A percentile compares a stretch with the other conserved stretches of the same genome.
phyloP scores from a whole-genome alignment of 2,329 filamentous ascomycete species.

The Fonsecaea multimorphosa region DNA sequence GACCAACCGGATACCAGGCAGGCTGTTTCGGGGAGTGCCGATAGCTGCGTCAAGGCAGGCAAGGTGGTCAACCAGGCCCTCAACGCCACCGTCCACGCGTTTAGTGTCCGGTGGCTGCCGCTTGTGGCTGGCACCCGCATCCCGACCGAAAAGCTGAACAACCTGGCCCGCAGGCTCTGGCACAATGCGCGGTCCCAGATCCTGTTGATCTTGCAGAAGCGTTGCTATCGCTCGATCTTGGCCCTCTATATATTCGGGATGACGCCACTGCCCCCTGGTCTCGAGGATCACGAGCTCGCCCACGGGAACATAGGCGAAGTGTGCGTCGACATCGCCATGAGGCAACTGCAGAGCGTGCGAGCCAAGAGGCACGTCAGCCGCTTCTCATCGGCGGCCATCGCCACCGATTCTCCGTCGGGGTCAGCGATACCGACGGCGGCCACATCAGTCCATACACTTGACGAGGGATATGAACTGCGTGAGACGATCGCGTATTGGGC shows the following conservation, averaged over 20 bases:
- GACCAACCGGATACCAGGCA: neutral
- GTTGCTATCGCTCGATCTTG: neutral
- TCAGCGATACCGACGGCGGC: neutral
- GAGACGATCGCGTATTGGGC: constrained; percentile 2
- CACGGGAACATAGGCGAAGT: neutral
- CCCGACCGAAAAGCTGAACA: neutral
- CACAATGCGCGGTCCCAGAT: neutral
- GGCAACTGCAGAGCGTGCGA: neutral
- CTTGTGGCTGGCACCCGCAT: neutral
- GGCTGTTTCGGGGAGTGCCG: neutral
- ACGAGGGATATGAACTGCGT: neutral
- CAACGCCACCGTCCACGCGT: neutral
- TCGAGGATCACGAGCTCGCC: neutral
- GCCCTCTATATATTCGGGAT: constrained; percentile 7
- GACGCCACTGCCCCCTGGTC: neutral
- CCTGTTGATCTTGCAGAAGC: constrained; percentile 1
- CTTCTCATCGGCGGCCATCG: neutral
- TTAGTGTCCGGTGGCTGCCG: constrained; percentile 4
- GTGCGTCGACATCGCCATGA: constrained; percentile 5
- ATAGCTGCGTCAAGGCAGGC: constrained; percentile 6
- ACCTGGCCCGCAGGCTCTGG: neutral
- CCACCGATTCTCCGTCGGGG: neutral
- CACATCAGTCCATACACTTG: neutral
- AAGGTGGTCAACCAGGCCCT: constrained; percentile 1
- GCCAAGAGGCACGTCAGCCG: neutral